Percentiles rank a stretch among this genome's conserved stretches.
Evolutionary conservation across 2,329 filamentous ascomycete species (phyloP).

Genomic region (Stylonectria norvegica): DNA sequence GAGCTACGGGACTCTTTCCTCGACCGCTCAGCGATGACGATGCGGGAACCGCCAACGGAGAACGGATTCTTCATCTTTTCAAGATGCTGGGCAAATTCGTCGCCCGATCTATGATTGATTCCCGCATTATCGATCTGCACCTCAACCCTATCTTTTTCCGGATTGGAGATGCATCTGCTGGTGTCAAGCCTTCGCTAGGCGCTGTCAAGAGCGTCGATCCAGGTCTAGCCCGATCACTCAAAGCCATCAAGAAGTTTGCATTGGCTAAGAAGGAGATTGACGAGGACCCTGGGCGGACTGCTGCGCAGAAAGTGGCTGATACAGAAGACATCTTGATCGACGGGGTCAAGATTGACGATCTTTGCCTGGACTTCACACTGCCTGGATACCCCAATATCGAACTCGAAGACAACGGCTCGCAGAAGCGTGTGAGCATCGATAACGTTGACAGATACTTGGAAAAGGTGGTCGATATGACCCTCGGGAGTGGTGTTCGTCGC

Average conservation of each 20-base stretch:
- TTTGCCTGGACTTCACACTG: constrained; percentile 90
- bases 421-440: constrained; percentile 76
- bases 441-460: constrained; percentile 91
- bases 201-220: constrained; percentile 88
- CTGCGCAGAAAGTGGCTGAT: constrained; percentile 67
- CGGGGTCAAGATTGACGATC: constrained; percentile 75
- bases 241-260: constrained; percentile 82
- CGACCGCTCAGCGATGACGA: constrained; percentile 83
- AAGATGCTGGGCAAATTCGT: constrained; percentile 96
- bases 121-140: constrained; percentile 93
- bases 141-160: constrained; percentile 99
- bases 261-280: constrained; percentile 79
- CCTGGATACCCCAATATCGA: constrained; percentile 89
- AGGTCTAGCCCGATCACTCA: constrained; percentile 78
- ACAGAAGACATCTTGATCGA: constrained; percentile 70
- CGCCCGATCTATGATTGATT: constrained; percentile 96
- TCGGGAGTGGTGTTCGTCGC: constrained; percentile 80
- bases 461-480: constrained; percentile 83
- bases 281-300: constrained; percentile 61
- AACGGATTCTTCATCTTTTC: constrained; percentile 83
- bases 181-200: constrained; percentile 77
- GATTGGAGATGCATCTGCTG: constrained; percentile 67
- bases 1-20: constrained; percentile 82
- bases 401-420: constrained; percentile 69
- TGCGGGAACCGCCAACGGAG: constrained; percentile 70